These are phyloP conservation scores for Aspergillus costaricaensis DNA, from an alignment of 2,329 filamentous ascomycete genomes.

Conservation along the genomic window DNA sequence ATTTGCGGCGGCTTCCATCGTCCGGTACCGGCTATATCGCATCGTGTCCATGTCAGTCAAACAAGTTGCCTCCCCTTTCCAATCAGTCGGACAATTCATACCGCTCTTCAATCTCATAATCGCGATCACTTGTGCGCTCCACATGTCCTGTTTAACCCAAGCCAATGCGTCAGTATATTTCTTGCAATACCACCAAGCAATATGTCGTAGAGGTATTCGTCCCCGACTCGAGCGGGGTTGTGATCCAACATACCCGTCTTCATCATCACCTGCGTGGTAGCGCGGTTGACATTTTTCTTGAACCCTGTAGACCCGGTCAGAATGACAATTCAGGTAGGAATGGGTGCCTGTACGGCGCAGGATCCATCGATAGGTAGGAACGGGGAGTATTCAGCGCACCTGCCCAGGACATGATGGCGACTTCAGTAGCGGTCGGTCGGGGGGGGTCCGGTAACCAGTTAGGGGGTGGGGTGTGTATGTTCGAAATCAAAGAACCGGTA, in stretches of 20 bases:
- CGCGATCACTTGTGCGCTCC: conserved; percentile 96
- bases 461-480: background rate
- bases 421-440: background rate
- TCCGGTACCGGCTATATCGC: conserved; percentile 76
- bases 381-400: conserved; percentile 47
- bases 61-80: background rate
- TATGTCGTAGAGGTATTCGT: background rate
- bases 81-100: conserved; percentile 38
- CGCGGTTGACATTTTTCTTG: conserved; percentile 97
- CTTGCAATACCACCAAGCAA: background rate
- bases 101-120: conserved; percentile 97
- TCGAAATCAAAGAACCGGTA: background rate
- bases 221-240: conserved; percentile 1
- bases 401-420: conserved; percentile 68
- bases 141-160: conserved; percentile 70
- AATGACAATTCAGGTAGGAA: conserved; percentile 5
- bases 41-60: conserved; percentile 18
- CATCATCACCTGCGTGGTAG: conserved; percentile 99
- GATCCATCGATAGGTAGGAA: background rate
- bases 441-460: background rate
- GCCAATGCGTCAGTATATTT: conserved; percentile 1
- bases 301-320: conserved; percentile 59
- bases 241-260: conserved; percentile 71
- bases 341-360: too few species aligned
- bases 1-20: conserved; percentile 92